Evolutionary conservation across 108 stramenopile genomes (phyloP).

Genomic region (Parietichytrium sp.): DNA sequence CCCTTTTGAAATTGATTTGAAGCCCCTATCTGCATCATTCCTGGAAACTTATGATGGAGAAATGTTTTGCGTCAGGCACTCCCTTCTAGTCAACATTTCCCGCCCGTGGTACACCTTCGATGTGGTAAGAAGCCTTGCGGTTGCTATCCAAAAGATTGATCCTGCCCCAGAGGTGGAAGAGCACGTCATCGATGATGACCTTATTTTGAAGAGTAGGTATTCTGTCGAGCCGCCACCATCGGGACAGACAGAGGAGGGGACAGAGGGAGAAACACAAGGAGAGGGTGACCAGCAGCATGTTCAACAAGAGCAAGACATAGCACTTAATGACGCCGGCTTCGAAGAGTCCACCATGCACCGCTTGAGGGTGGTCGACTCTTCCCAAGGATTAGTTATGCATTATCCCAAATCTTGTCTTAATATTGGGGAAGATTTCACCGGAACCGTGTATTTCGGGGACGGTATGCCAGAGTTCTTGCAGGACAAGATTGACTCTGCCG

Average conservation of each 20-base stretch:
- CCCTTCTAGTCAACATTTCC: neutral
- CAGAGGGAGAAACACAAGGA: no score
- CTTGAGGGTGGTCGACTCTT: conserved; percentile 1
- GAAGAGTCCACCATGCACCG: neutral
- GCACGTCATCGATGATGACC: conserved; percentile 11
- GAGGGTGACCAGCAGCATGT: no score
- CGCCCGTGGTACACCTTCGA: conserved; percentile 37
- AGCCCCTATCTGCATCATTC: neutral
- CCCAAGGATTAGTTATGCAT: neutral
- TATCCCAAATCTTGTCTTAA: neutral
- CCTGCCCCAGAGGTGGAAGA: neutral
- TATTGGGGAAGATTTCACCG: neutral
- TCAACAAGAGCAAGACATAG: no score
- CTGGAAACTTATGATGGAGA: conserved; percentile 12
- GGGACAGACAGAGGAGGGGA: neutral
- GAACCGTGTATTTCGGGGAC: neutral
- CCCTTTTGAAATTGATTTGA: neutral
- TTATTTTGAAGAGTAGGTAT: no score
- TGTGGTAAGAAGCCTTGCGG: neutral
- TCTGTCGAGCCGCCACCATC: no score
- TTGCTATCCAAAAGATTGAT: neutral
- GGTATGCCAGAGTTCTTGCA: neutral
- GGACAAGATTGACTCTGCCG: no score
- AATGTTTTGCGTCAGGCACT: conserved; percentile 23
- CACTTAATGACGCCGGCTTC: neutral